Evolutionary conservation across 768 basidiomycete genomes (phyloP).

Genomic region (Collybia mongolica): DNA sequence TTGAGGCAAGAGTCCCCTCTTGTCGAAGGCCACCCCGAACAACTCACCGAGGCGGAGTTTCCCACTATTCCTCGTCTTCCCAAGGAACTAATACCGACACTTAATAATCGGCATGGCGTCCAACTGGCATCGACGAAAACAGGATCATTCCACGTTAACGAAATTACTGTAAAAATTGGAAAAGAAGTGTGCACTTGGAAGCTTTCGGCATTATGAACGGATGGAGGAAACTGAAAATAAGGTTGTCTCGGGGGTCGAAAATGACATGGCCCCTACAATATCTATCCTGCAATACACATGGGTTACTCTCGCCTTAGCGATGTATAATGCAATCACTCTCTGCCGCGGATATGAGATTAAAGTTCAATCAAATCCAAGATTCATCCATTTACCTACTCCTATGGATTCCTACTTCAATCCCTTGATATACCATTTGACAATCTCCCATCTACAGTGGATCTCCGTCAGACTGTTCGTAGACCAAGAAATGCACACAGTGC

Average conservation of each 20-base stretch:
- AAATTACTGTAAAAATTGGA: slow-evolving; percentile 68
- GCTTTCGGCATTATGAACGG: slow-evolving; percentile 23
- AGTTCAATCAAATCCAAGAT: too few species aligned
- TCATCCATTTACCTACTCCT: too few species aligned
- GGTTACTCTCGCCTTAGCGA: too few species aligned
- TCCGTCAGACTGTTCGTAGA: too few species aligned
- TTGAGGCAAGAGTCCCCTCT: background rate
- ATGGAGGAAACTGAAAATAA: background rate
- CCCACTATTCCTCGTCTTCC: slow-evolving; percentile 55
- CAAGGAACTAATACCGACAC: slow-evolving; percentile 36
- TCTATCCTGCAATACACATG: too few species aligned
- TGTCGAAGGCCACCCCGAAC: slow-evolving; percentile 6
- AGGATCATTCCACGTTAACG: slow-evolving; percentile 50
- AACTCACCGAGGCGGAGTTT: slow-evolving; percentile 26
- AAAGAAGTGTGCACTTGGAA: slow-evolving; percentile 58
- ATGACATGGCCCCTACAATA: too few species aligned
- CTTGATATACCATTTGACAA: too few species aligned
- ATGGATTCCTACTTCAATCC: too few species aligned
- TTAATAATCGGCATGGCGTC: slow-evolving; percentile 49
- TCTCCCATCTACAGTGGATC: too few species aligned
- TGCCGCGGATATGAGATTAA: background rate
- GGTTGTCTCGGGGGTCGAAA: background rate
- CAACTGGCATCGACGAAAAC: slow-evolving; percentile 40
- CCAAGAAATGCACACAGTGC: too few species aligned
- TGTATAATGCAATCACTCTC: background rate